Evolutionary conservation across 2,329 filamentous ascomycete genomes (phyloP), one percentile per base, ranked within the genome.

Genomic region (Calonectria montana): DNA sequence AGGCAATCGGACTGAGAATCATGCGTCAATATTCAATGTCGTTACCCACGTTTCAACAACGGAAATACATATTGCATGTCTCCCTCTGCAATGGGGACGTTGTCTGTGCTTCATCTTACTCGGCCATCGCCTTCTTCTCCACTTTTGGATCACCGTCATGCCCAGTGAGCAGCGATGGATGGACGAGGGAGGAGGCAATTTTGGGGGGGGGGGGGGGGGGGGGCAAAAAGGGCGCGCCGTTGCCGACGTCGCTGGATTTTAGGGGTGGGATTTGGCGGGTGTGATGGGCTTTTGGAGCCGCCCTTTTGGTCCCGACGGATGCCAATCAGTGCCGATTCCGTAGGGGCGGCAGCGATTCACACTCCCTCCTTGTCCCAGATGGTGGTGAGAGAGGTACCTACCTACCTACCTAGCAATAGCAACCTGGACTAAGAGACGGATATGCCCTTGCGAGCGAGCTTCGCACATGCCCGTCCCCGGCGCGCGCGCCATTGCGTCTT

Each of bases 301-400:
- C 66, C 43, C 45, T 18, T 47, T 39, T 37, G 16, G 35, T 35
- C 39, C 48, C 13, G 15, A 37, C 31, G 50, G 25, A 66, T 70
- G 53, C 63, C 45, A 66, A 63, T 66, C 63, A 66, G 18, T 62
- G 63, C 55, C 37, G 39, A 37, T 62, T 66, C 39, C 50, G 35
- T 53, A 27, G 53, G 57, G 25, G 47, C 47, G 57, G 59, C 47
- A 47, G 48, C 67, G 25, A 37, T 48, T 21, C 31, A 35, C 65
- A 27, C 41, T 61, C 65, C 65, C 41, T 25, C 37, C 15, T n/a
- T 15, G 37, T 29, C 41, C 18, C 35, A 15, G 48, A 23, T 61
- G 57, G 57, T 61, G 57, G 37, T 61, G 41, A 61, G 41, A 59
- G 21, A 35, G 31, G 29, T 31, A 31, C 9, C 5, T 31, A 31